Evolutionary conservation across 1,284 basidiomycete species (phyloP), one percentile per base, ranked within the genome.

Genomic region (Ceratobasidium sp.): DNA sequence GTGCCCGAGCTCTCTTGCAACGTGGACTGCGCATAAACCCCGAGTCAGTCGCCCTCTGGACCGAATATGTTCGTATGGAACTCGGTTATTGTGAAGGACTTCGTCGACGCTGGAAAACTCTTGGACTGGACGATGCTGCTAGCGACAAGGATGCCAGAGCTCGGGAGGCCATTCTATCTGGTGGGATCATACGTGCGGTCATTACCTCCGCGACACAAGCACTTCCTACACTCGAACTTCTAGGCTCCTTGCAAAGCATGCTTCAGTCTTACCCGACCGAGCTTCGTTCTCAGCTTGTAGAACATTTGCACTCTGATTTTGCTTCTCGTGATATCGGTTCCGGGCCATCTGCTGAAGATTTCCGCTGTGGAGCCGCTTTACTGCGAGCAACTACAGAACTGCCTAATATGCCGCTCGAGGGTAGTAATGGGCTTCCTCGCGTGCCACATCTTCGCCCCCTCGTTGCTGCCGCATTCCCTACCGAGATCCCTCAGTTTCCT

Each of bases 21-120:
- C 92, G 97, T 2, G 97, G 96, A 1, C 89, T 98, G 66, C 90
- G 97, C 42, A 84, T 97, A 73, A 92, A 96, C 80, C 86, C 88
- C 7, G 89, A 92, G 60, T 93, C 90, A 80, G 85, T 90, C 26
- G 90, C 92, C 79, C 88, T 97, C 84, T 97, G 95, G 95, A 88
- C 88, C 46, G 95, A 96, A 84, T 97, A 97, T 84, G 91, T 96
- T 80, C 93, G 93, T 82, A 95, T 98, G 91, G 97, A 98, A 85
- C 86, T 97, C 9, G 93, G 93, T 2, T 98, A 96, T 85, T 89
- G 96, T 20, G 96, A 98, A 86, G 91, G 91, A 12, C 86, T 98
- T 71, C 87, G 95, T 56, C 87, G 95, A 79, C 88, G 96, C 58
- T 97, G 95, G 95, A 90, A 89, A 64, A 88, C 95, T 6, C 88